These are phyloP conservation scores for Keithomyces neogunnii DNA, from an alignment of 2,329 filamentous ascomycete species.

Conservation along the genomic window DNA sequence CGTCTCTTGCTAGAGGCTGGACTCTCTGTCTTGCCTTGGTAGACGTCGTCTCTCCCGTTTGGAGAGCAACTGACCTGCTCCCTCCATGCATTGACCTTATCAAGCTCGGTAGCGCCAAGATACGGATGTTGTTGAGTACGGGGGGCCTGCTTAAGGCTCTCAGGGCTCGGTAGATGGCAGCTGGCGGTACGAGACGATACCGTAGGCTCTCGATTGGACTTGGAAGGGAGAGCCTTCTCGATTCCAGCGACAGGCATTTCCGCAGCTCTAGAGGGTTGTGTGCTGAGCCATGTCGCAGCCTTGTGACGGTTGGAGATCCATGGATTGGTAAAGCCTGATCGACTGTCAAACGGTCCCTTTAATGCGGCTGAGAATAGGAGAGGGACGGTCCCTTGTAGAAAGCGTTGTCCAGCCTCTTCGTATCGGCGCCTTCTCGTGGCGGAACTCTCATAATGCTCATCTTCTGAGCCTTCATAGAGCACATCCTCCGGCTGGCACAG, in stretches of 20 bases:
- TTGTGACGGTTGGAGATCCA: slow-evolving; percentile 15
- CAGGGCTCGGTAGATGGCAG: slow-evolving; percentile 34
- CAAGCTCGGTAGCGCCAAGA: slow-evolving; percentile 22
- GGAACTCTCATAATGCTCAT: slow-evolving; percentile 41
- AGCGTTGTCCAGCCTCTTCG: slow-evolving; percentile 50
- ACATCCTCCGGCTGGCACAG: slow-evolving; percentile 34
- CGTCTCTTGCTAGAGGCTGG: slow-evolving; percentile 15
- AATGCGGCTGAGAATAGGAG: slow-evolving; percentile 52
- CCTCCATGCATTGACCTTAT: slow-evolving; percentile 25
- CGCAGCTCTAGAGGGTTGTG: too few species aligned
- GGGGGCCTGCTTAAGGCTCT: slow-evolving; percentile 28
- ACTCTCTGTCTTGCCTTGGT: slow-evolving; percentile 6
- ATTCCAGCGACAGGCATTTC: neutral
- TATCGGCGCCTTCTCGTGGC: slow-evolving; percentile 42
- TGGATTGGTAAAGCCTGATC: slow-evolving; percentile 23
- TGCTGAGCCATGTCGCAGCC: neutral
- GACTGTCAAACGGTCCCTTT: slow-evolving; percentile 49
- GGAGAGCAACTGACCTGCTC: slow-evolving; percentile 9
- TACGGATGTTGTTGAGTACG: slow-evolving; percentile 19
- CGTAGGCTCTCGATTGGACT: slow-evolving; percentile 2
- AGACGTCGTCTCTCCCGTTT: slow-evolving; percentile 12
- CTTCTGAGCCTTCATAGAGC: slow-evolving; percentile 48
- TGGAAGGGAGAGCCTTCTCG: slow-evolving; percentile 7
- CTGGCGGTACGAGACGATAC: slow-evolving; percentile 13
- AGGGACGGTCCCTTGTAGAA: slow-evolving; percentile 46